Evolutionary conservation across 805 yeast species (phyloP).

Genomic region (Starmerella bombicola): DNA sequence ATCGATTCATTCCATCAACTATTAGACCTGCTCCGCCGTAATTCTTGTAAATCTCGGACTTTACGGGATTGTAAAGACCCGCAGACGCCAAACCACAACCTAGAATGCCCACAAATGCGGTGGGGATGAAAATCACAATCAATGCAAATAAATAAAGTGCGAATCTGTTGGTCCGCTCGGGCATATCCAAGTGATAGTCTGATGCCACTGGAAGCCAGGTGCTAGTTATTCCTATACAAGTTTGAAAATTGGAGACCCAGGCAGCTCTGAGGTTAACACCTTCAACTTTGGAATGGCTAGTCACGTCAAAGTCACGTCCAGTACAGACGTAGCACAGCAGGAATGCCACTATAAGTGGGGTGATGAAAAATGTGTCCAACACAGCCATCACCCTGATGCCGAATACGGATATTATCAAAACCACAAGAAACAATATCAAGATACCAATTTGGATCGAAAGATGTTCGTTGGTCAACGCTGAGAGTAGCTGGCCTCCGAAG

Average conservation of each 20-base stretch:
- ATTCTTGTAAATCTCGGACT: constrained; percentile 37
- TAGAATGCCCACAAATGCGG: constrained; percentile 61
- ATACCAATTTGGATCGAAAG: constrained; percentile 67
- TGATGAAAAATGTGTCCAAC: constrained; percentile 54
- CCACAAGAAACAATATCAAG: constrained; percentile 49
- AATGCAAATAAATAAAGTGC: constrained; percentile 51
- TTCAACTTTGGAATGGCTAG: constrained; percentile 33
- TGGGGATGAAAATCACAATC: constrained; percentile 55
- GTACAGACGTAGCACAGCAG: constrained; percentile 48
- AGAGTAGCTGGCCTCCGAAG: constrained; percentile 73
- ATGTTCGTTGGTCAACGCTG: constrained; percentile 49
- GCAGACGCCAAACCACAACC: constrained; percentile 60
- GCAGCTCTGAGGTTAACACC: constrained; percentile 37
- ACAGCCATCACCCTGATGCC: constrained; percentile 62
- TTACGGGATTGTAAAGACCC: constrained; percentile 39
- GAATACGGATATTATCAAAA: constrained; percentile 56
- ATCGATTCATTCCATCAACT: constrained; percentile 48
- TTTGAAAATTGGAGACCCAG: constrained; percentile 57
- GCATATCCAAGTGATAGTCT: constrained; percentile 72
- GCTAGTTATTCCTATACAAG: constrained; percentile 64
- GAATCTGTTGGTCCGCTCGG: constrained; percentile 50
- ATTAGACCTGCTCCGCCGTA: constrained; percentile 70
- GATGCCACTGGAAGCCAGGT: constrained; percentile 86
- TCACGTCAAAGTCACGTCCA: constrained; percentile 27
- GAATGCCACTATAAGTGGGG: constrained; percentile 59